These are phyloP conservation scores for Ajuga chamaepitys DNA, from an alignment of 257 asterid species.

Conservation along the genomic window DNA sequence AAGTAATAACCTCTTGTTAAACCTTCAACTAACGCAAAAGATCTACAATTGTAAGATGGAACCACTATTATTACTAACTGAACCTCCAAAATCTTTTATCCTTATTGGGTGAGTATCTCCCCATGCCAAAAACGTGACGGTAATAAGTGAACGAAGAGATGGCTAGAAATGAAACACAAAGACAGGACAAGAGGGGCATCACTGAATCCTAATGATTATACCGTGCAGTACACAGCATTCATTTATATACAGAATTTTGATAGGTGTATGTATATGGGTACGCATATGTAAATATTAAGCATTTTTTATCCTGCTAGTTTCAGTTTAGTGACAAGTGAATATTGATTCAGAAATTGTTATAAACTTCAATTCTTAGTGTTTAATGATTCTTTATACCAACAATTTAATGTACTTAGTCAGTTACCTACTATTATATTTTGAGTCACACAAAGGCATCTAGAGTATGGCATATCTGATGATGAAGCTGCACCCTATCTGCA, in stretches of 20 bases:
- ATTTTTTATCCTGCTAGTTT: neutral
- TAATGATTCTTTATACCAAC: neutral
- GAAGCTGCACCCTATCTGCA: neutral
- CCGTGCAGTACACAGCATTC: neutral
- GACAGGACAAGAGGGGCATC: neutral
- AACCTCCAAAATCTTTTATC: neutral
- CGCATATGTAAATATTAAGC: neutral
- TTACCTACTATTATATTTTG: neutral
- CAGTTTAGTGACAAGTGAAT: neutral
- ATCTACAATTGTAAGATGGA: neutral
- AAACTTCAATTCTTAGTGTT: neutral
- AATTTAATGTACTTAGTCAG: neutral
- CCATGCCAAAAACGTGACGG: neutral
- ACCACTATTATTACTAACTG: neutral
- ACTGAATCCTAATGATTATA: neutral
- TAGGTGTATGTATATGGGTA: neutral
- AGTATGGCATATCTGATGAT: neutral
- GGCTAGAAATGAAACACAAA: neutral
- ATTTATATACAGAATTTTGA: neutral
- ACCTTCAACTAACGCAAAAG: slow-evolving; percentile 1
- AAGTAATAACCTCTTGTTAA: neutral
- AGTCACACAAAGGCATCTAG: neutral
- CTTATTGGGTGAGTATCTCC: neutral
- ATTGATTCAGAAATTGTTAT: neutral
- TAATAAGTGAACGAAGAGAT: neutral